Percentiles rank a stretch among this genome's conserved stretches.
phyloP scores from a whole-genome alignment of 2,329 filamentous ascomycete species.

The Cladosporium velox region DNA sequence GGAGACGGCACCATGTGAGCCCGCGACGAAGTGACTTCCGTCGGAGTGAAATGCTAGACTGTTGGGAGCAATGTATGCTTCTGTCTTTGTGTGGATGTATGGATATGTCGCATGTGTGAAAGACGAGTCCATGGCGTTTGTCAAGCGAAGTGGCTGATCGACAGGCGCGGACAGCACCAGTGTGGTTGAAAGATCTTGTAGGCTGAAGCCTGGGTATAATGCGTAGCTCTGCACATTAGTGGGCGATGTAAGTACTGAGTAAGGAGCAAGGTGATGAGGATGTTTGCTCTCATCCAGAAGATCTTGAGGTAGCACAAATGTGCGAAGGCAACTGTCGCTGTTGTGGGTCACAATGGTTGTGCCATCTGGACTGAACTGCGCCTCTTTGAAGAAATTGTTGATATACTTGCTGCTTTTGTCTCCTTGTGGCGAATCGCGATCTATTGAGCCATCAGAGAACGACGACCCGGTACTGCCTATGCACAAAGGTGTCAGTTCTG shows the following conservation, averaged over 20 bases:
- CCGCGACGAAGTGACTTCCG: conserved; percentile 58
- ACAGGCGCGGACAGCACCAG: conserved; percentile 55
- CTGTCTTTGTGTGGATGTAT: conserved; percentile 56
- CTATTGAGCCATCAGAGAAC: conserved; percentile 24
- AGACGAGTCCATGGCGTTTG: conserved; percentile 54
- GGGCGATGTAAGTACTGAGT: conserved; percentile 51
- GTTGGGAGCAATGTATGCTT: conserved; percentile 57
- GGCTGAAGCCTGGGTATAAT: conserved; percentile 56
- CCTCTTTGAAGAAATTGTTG: conserved; percentile 48
- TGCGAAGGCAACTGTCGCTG: conserved; percentile 53
- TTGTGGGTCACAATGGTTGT: conserved; percentile 58
- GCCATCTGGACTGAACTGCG: conserved; percentile 56
- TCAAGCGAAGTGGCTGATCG: conserved; percentile 58
- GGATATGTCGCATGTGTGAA: conserved; percentile 55
- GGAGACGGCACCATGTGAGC: conserved; percentile 55
- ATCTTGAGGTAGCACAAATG: conserved; percentile 56
- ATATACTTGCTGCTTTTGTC: conserved; percentile 18
- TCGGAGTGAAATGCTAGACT: conserved; percentile 55
- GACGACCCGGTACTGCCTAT: conserved; percentile 30
- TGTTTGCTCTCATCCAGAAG: conserved; percentile 45
- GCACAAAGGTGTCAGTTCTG: conserved; percentile 24
- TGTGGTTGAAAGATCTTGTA: conserved; percentile 52
- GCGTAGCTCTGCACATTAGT: conserved; percentile 53
- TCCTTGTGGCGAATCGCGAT: conserved; percentile 12
- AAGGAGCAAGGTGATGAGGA: conserved; percentile 46